These are phyloP conservation scores for Aspergillus spinulosporus DNA, from an alignment of 2,329 filamentous ascomycete species.

Conservation along the genomic window DNA sequence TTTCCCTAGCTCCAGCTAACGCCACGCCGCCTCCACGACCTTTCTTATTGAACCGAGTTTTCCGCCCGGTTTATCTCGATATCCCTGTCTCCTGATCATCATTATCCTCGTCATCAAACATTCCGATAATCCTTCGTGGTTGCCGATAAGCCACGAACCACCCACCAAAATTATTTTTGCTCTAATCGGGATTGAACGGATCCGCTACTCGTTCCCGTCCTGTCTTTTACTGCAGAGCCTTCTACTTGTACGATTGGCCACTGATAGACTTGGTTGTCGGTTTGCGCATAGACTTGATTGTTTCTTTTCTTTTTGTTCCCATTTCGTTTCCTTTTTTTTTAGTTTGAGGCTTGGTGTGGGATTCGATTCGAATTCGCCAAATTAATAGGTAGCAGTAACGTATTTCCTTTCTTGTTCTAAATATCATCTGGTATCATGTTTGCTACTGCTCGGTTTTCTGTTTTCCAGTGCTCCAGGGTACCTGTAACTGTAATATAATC, in stretches of 20 bases:
- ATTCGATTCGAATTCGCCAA: not conserved
- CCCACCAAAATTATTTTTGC: not conserved
- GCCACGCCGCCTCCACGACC: constrained; percentile 22
- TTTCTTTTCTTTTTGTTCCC: constrained; percentile 12
- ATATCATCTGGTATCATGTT: constrained; percentile 3
- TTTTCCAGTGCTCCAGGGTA: not conserved
- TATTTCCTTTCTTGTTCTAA: constrained; percentile 12
- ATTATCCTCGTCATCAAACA: not conserved
- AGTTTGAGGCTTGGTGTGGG: not conserved
- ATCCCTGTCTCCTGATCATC: constrained; percentile 1
- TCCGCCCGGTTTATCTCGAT: constrained; percentile 5
- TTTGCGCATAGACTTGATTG: constrained; percentile 22
- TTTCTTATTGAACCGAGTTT: constrained; percentile 13
- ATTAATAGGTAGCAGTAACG: constrained; percentile 7
- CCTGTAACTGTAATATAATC: not conserved
- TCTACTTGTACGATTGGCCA: constrained; percentile 26
- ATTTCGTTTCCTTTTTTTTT: not conserved
- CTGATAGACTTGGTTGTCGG: constrained; percentile 29
- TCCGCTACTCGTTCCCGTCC: not conserved
- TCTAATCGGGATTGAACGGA: not conserved
- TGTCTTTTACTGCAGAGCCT: constrained; percentile 19
- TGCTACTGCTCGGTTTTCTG: not conserved
- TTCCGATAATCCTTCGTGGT: not conserved
- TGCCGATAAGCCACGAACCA: not conserved
- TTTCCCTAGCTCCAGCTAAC: constrained; percentile 12